Evolutionary conservation across 1,284 basidiomycete species (phyloP).

Genomic region (Wolfiporia cocos): DNA sequence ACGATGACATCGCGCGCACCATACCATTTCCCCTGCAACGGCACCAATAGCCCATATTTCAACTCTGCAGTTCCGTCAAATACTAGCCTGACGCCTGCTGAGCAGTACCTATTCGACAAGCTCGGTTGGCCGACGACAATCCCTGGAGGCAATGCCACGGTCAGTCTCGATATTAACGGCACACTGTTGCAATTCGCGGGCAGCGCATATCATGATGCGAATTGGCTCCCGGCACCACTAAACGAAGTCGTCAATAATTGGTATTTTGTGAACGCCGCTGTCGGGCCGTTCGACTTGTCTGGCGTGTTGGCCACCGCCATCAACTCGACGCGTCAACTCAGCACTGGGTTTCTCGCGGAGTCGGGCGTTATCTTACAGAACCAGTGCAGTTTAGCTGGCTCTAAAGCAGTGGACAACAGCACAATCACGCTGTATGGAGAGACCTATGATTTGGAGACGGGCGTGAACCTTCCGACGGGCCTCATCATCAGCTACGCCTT

Average conservation of each 20-base stretch:
- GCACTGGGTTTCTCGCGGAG: conserved; percentile 20
- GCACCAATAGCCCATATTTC: conserved; percentile 17
- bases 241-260: conserved; percentile 18
- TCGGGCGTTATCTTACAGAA: conserved; percentile 21
- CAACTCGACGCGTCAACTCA: conserved; percentile 15
- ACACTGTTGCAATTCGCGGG: conserved; percentile 16
- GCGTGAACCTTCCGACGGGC: conserved; percentile 17
- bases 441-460: conserved; percentile 9
- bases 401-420: conserved; percentile 14
- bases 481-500: conserved; percentile 19
- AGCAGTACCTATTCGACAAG: conserved; percentile 18
- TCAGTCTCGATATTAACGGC: conserved; percentile 17
- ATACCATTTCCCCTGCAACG: conserved; percentile 19
- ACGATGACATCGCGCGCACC: conserved; percentile 12
- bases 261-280: conserved; percentile 20
- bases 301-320: conserved; percentile 15
- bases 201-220: conserved; percentile 22
- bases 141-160: conserved; percentile 18
- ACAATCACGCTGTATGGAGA: conserved; percentile 17
- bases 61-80: conserved; percentile 9
- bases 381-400: conserved; percentile 20
- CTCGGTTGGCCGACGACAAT: conserved; percentile 21
- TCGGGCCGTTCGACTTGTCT: conserved; percentile 21
- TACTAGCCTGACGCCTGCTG: conserved; percentile 10
- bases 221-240: conserved; percentile 19